These are phyloP conservation scores for Phialocephala subalpina DNA, from an alignment of 2,329 filamentous ascomycete genomes.

Conservation along the genomic window DNA sequence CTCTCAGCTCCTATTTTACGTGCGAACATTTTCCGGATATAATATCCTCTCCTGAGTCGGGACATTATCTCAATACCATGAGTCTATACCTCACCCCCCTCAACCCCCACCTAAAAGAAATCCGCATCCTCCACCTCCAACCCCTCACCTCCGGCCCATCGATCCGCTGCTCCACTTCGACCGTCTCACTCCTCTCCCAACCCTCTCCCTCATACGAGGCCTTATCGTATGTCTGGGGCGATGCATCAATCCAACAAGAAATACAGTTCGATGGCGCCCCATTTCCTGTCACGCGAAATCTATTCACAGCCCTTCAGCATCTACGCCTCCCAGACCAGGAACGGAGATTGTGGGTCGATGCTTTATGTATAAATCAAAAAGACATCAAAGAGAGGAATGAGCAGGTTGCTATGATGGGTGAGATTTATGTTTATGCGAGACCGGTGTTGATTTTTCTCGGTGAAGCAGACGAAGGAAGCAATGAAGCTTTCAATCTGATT, in stretches of 20 bases:
- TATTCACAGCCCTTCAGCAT: background rate
- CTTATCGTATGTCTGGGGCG: slow-evolving; percentile 27
- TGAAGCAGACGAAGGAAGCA: too few relatives aligned
- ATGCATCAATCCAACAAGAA: slow-evolving; percentile 6
- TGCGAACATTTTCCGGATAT: too few relatives aligned
- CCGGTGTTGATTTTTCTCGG: too few relatives aligned
- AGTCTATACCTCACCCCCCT: background rate
- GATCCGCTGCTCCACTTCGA: slow-evolving; percentile 1
- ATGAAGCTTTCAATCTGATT: too few relatives aligned
- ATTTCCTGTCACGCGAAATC: slow-evolving; percentile 18
- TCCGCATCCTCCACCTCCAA: slow-evolving; percentile 5
- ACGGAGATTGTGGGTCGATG: slow-evolving; percentile 19
- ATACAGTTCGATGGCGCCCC: slow-evolving; percentile 13
- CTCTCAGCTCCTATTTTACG: too few relatives aligned
- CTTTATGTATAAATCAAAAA: slow-evolving; percentile 20
- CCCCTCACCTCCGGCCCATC: slow-evolving; percentile 2
- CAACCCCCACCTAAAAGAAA: background rate
- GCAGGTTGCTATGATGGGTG: too few relatives aligned
- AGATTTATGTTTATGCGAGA: too few relatives aligned
- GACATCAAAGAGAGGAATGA: too few relatives aligned
- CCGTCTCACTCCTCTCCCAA: slow-evolving; percentile 10
- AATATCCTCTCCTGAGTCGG: too few relatives aligned
- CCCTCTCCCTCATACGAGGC: slow-evolving; percentile 13
- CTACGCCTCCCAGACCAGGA: background rate
- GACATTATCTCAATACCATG: background rate